These are phyloP conservation scores for Teratosphaeria zuluensis DNA, from an alignment of 2,329 filamentous ascomycete genomes.

Conservation along the genomic window DNA sequence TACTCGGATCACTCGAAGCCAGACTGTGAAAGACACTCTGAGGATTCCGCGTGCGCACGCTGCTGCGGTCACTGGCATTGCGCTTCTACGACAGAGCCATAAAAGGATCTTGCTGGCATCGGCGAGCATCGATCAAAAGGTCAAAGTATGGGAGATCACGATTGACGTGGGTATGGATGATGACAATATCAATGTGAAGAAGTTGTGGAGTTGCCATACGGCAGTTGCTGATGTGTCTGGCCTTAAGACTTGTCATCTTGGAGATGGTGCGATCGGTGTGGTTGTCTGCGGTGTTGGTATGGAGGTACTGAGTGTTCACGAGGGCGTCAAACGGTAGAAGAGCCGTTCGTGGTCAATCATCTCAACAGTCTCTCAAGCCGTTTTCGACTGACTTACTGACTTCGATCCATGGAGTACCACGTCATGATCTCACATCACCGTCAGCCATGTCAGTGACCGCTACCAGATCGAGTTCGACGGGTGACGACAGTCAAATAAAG, in stretches of 20 bases:
- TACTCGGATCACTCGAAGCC: constrained; percentile 29
- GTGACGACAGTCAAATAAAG: too few relatives aligned
- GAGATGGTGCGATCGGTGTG: constrained; percentile 16
- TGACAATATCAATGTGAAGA: constrained; percentile 20
- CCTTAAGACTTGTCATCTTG: constrained; percentile 31
- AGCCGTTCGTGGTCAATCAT: too few relatives aligned
- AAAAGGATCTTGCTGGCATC: constrained; percentile 13
- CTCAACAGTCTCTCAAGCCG: too few relatives aligned
- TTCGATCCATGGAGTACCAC: too few relatives aligned
- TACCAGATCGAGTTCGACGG: too few relatives aligned
- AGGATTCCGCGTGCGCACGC: constrained; percentile 55
- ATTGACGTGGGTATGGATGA: constrained; percentile 19
- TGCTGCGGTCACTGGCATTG: constrained; percentile 55
- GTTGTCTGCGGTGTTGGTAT: constrained; percentile 42
- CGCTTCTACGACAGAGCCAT: constrained; percentile 25
- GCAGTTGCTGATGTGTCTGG: constrained; percentile 48
- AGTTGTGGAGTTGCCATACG: constrained; percentile 29
- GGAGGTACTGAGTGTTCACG: constrained; percentile 21
- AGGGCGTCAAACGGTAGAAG: neutral
- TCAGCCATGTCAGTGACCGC: too few relatives aligned
- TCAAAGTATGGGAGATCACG: constrained; percentile 37
- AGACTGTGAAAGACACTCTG: constrained; percentile 18
- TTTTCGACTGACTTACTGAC: too few relatives aligned
- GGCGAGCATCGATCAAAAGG: constrained; percentile 38
- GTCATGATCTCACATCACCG: too few relatives aligned